A percentile compares a stretch with the other conserved stretches of the same genome.
These are phyloP conservation scores for Fomitopsis pinicola DNA, from an alignment of 1,284 basidiomycete genomes.

Conservation along the genomic window DNA sequence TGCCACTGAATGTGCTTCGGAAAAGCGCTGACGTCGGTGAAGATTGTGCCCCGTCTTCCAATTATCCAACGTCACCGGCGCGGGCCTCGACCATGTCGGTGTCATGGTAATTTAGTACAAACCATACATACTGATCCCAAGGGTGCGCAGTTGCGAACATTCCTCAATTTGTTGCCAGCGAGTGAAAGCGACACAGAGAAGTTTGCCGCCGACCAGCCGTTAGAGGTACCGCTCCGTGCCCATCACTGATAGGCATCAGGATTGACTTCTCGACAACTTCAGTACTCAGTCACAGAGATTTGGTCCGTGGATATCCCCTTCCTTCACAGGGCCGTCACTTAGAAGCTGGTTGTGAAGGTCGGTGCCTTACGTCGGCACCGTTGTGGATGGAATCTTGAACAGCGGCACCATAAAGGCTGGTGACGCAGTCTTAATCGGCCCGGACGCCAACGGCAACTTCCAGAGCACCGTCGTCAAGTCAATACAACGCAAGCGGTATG, in stretches of 20 bases:
- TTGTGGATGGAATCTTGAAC: slow-evolving; percentile 90
- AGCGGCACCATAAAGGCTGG: slow-evolving; percentile 73
- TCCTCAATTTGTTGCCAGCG: slow-evolving; percentile 83
- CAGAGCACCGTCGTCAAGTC: slow-evolving; percentile 80
- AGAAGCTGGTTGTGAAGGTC: slow-evolving; percentile 39
- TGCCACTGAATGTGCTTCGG: background rate
- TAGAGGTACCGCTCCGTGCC: slow-evolving; percentile 57
- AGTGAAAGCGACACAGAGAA: slow-evolving; percentile 80
- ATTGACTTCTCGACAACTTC: background rate
- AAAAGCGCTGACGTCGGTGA: background rate
- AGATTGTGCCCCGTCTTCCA: slow-evolving; percentile 93
- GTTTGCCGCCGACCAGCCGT: slow-evolving; percentile 79
- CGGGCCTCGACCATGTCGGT: slow-evolving; percentile 76
- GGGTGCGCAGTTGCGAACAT: slow-evolving; percentile 61
- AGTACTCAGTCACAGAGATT: slow-evolving; percentile 82
- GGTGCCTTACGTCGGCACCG: slow-evolving; percentile 93
- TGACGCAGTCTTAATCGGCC: slow-evolving; percentile 84
- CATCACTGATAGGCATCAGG: background rate
- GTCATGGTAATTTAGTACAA: background rate
- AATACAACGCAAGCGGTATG: slow-evolving; percentile 90
- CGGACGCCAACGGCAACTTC: slow-evolving; percentile 92
- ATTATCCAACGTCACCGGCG: slow-evolving; percentile 93
- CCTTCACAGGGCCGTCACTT: slow-evolving; percentile 14
- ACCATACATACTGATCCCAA: background rate
- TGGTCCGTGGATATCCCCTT: slow-evolving; percentile 46